Percentiles rank a stretch among this genome's conserved stretches.
These are phyloP conservation scores for Lepiota brunneoincarnata DNA, from an alignment of 768 basidiomycete genomes.

Conservation along the genomic window DNA sequence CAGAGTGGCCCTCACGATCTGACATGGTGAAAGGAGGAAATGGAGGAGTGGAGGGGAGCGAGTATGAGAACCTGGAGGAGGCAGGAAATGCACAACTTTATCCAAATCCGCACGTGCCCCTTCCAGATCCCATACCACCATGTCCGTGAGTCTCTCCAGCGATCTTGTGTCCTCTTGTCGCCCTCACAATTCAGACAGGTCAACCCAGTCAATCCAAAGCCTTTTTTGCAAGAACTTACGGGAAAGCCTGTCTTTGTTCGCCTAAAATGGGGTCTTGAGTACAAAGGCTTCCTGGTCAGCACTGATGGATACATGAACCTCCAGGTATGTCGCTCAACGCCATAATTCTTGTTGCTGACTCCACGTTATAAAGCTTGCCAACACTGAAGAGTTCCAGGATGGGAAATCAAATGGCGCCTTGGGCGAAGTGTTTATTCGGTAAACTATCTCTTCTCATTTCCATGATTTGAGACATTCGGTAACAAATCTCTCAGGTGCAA, in stretches of 20 bases:
- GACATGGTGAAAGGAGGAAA: conserved; percentile 59
- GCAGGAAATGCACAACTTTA: conserved; percentile 11
- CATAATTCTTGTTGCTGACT: neutral
- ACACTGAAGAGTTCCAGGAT: conserved; percentile 97
- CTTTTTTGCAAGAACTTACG: conserved; percentile 97
- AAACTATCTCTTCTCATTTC: conserved; percentile 23
- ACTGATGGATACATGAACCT: conserved; percentile 99
- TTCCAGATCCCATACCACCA: conserved; percentile 42
- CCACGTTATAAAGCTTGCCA: conserved; percentile 72
- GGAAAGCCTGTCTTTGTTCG: conserved; percentile 94
- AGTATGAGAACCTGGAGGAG: neutral
- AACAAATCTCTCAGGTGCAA: conserved; percentile 63
- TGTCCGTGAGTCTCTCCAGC: conserved; percentile 52
- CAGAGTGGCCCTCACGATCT: conserved; percentile 79
- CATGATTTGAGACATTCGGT: conserved; percentile 10
- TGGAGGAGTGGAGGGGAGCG: conserved; percentile 2
- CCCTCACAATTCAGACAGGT: conserved; percentile 42
- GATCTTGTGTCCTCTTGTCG: conserved; percentile 3
- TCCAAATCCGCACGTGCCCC: conserved; percentile 40
- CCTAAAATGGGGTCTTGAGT: conserved; percentile 98
- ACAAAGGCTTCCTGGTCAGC: conserved; percentile 98
- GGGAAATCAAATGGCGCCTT: conserved; percentile 93
- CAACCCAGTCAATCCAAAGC: conserved; percentile 97
- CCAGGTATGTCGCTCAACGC: conserved; percentile 55
- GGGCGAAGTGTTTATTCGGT: conserved; percentile 99